Evolutionary conservation across 2,329 filamentous ascomycete genomes (phyloP).

Genomic region (Curvularia sp.): DNA sequence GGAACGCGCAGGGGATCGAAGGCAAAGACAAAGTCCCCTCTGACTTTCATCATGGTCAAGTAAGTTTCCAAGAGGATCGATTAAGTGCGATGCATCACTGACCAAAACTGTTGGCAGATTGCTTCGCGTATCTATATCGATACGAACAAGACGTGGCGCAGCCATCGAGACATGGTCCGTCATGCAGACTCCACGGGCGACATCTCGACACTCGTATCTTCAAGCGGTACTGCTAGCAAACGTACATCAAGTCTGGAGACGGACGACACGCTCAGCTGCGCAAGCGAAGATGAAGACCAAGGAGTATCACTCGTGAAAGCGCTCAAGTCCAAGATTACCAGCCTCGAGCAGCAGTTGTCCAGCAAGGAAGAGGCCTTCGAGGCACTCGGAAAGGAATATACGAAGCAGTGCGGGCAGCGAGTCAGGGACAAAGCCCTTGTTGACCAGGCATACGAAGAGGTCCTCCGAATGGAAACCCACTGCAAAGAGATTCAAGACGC

Average conservation of each 20-base stretch:
- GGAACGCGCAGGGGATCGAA: neutral
- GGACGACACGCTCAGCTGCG: neutral
- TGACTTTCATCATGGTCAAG: neutral
- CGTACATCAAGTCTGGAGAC: neutral
- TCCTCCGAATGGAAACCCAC: neutral
- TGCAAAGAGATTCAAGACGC: neutral
- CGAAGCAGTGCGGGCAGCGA: slow-evolving; percentile 1
- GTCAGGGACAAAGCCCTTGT: slow-evolving; percentile 5
- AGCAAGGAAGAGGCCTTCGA: neutral
- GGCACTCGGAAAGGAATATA: slow-evolving; percentile 3
- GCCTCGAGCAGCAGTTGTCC: neutral
- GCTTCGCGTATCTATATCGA: neutral
- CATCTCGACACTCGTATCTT: neutral
- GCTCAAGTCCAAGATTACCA: neutral
- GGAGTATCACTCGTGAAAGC: too few species aligned
- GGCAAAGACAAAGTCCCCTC: too few species aligned
- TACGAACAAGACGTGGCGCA: neutral
- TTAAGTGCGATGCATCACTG: neutral
- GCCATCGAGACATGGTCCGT: too few species aligned
- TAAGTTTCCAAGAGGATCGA: neutral
- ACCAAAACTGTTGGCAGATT: neutral
- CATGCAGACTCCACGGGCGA: neutral
- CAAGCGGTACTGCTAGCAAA: neutral
- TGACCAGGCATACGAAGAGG: neutral
- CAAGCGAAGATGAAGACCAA: neutral